Evolutionary conservation across 169 alveolate species (phyloP), one percentile per base, ranked within the genome.

Genomic region (Plasmodium gaboni): DNA sequence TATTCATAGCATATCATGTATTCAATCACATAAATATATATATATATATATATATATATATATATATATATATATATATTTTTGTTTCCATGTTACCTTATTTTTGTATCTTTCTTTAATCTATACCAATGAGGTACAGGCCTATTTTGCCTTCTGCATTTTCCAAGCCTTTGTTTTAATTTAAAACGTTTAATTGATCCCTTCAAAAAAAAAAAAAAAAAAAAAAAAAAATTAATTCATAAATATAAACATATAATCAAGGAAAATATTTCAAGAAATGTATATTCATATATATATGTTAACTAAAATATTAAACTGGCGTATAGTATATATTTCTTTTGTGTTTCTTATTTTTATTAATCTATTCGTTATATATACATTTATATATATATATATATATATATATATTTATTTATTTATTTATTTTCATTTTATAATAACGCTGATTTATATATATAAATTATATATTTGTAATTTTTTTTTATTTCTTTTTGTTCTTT

Each of bases 111-210:
- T 46, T 98, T 96, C 95, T 95, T 96, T 94, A 97, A 95, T 93
- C 99, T 97, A 90, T 96, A 95, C 99, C 99, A 98, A 92, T 97
- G 98, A 60, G 99, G 99, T 87, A 97, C 94, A 48, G 98, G 98
- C 92, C 99, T 95, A 93, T 98, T 98, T 94, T 97, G 98, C 95
- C 96, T 97, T 95, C 95, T 96, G 95, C 96, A 97, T 95, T 96
- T 97, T 55, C 97, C 99, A 87, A 97, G 92, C 93, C 93, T 97
- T 91, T 95, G 96, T 96, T 98, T 98, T 87, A 97, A 95, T 73
- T 90, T 92, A 92, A 97, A 94, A 19, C 98, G 91, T 94, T 97
- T 98, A 85, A 94, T 93, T 76, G 99, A 93, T 73, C 99, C 99
- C 99, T 96, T 61, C 44, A 71, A 50, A 44, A 65, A 74, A 59